Evolutionary conservation across 805 yeast species (phyloP), one percentile per base, ranked within the genome.

Genomic region (Myxozyma lipomycoides): DNA sequence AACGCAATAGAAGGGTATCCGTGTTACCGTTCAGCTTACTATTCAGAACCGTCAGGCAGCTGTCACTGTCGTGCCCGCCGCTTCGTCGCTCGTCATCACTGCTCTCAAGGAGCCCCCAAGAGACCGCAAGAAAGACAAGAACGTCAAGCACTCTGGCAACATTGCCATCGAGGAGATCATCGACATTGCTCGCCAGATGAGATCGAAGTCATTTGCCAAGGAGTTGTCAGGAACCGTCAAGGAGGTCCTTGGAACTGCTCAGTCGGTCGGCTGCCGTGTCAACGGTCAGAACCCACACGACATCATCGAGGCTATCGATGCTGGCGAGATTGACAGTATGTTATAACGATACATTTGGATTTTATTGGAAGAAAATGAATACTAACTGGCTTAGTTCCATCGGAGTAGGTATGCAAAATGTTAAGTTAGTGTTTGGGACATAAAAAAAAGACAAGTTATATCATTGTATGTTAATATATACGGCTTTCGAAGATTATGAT

Each of bases 41-140:
- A 90, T 93, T 73, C 98, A 93, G 82, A 93, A 93, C 95, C 90
- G 98, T 85, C 98, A 93, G 81, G 98, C 98, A 70, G 79, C 84
- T 67, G 95, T 95, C 67, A 88, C 97, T 59, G 98, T 93, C 75
- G 98, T 93, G 60, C 98, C 98, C 78, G 84, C 98, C 75, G 98
- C 98, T 68, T 91, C 98, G 55, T 28, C 30, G 44, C 83, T 93
- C 70, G 96, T 93, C 74, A 93, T 93, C 78, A 88, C 96, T 74
- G 98, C 98, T 67, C 83, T 93, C 73, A 93, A 93, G 83, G 98
- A 93, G 83, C 89, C 98, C 67, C 96, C 96, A 73, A 91, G 98
- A 86, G 98, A 93, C 84, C 85, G 96, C 82, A 93, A 93, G 95
- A 93, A 93, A 95, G 98, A 93, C 74, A 93, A 93, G 93, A 91